Base-by-base conservation (phyloP, 345 rosid genomes). In the Salix koriyanagi region DNA sequence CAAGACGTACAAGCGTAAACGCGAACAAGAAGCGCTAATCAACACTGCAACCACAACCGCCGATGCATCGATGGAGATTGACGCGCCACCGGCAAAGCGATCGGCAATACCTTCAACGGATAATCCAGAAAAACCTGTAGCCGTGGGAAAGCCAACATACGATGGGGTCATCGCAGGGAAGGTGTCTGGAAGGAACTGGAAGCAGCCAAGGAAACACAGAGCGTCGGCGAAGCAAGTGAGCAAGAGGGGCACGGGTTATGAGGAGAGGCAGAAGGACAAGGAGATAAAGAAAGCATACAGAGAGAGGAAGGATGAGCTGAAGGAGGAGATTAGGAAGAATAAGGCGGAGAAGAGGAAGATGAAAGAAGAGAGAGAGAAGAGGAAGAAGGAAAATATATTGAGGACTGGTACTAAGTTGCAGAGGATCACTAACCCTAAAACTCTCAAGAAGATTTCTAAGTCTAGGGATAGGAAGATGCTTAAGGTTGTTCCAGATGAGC, bases 131-230 rank as follows among this genome's bases (percentile, higher is more conserved):
- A 93, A 86, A 72, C 97, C 99, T 10, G 50, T 52, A 6, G 58
- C 77, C 10, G 77, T 87, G 34, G 97, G 88, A 21, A 80, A 21
- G 54, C 94, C 97, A 4, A 89, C 91, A 1, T 93, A 93, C 89
- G 97, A 93, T 84, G 99, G 99, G 26, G 99, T 95, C 71, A 93
- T 95, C 52, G 93, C 94, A 42, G 99, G 97, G 62, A 92, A 71
- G 84, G 99, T 88, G 5, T 95, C 97, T 0, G 97, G 97, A 2
- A 81, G 97, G 83, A 83, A 83, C 21, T 95, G 97, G 99, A 95
- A 95, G 84, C 88, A 87, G 88, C 85, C 83, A 73, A 76, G 94
- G 67, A 79, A 80, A 75, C 92, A 89, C 6, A 83, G 97, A 42
- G 83, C 97, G 32, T 95, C 99, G 42, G 97, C 94, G 73, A 74